A percentile compares a stretch with the other conserved stretches of the same genome.
phyloP scores from a whole-genome alignment of 768 basidiomycete species.

The Calocybe cyanea region DNA sequence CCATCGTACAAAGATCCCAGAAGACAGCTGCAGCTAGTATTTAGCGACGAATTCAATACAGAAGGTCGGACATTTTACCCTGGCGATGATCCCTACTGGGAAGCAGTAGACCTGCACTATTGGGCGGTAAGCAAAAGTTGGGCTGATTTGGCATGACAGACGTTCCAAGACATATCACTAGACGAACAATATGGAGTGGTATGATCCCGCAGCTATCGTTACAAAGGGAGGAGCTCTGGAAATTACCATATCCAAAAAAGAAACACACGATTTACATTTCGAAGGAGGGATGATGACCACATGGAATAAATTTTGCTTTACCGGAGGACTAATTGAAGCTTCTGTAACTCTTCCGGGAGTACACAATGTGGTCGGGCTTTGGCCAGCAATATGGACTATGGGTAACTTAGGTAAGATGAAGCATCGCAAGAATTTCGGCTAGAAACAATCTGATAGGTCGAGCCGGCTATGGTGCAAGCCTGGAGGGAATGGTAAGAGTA shows the following conservation, averaged over 20 bases:
- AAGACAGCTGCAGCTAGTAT: slow-evolving; percentile 53
- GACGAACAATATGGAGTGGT: slow-evolving; percentile 64
- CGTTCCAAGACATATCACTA: no score
- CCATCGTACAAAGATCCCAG: slow-evolving; percentile 68
- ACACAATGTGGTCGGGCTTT: slow-evolving; percentile 35
- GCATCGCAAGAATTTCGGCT: slow-evolving; percentile 76
- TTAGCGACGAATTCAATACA: slow-evolving; percentile 66
- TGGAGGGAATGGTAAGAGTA: slow-evolving; percentile 67
- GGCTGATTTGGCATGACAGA: neutral
- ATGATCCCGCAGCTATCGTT: slow-evolving; percentile 61
- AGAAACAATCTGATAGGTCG: slow-evolving; percentile 46
- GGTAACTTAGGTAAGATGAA: slow-evolving; percentile 84
- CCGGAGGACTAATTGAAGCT: slow-evolving; percentile 76
- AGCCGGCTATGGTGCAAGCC: slow-evolving; percentile 82
- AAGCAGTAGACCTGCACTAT: slow-evolving; percentile 72
- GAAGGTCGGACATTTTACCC: slow-evolving; percentile 42
- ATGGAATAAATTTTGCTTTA: slow-evolving; percentile 91
- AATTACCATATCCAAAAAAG: slow-evolving; percentile 57
- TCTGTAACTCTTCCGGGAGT: slow-evolving; percentile 54
- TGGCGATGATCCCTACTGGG: slow-evolving; percentile 70
- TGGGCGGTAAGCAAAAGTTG: slow-evolving; percentile 37
- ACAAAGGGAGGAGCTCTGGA: slow-evolving; percentile 65
- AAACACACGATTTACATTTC: slow-evolving; percentile 56
- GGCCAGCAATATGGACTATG: slow-evolving; percentile 88
- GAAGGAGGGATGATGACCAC: slow-evolving; percentile 78